These are phyloP conservation scores for Endoconidiophora laricicola DNA, from an alignment of 2,329 filamentous ascomycete genomes.

Conservation along the genomic window DNA sequence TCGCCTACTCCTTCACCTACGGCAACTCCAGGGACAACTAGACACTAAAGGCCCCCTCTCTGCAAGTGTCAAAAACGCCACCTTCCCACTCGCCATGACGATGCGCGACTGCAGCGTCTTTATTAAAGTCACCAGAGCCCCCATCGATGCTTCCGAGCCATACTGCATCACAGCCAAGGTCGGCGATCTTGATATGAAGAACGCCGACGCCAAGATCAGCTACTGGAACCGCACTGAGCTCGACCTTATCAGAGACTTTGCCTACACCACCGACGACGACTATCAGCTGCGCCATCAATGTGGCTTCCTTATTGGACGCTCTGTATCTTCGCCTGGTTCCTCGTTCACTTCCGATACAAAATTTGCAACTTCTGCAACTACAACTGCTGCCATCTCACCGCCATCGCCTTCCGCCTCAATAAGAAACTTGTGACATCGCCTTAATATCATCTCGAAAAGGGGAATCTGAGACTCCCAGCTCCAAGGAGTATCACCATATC, in stretches of 20 bases:
- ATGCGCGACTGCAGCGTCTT: slow-evolving; percentile 65
- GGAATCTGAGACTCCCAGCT: too few species aligned
- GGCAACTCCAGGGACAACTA: slow-evolving; percentile 24
- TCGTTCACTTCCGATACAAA: neutral
- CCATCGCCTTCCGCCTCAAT: too few species aligned
- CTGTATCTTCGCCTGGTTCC: neutral
- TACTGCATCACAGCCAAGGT: slow-evolving; percentile 22
- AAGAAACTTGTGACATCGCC: too few species aligned
- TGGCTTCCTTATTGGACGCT: neutral
- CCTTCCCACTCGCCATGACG: slow-evolving; percentile 59
- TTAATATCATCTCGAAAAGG: too few species aligned
- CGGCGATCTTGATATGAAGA: slow-evolving; percentile 66
- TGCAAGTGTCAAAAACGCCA: slow-evolving; percentile 24
- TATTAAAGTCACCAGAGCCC: slow-evolving; percentile 32
- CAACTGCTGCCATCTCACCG: too few species aligned
- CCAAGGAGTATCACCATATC: too few species aligned
- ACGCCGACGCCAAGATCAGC: slow-evolving; percentile 43
- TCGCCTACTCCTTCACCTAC: slow-evolving; percentile 22
- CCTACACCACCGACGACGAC: slow-evolving; percentile 36
- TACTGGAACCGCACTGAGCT: slow-evolving; percentile 53
- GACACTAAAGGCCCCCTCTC: slow-evolving; percentile 29
- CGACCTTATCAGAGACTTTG: slow-evolving; percentile 47
- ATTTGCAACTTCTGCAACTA: too few species aligned
- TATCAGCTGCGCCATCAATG: slow-evolving; percentile 9
- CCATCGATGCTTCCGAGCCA: slow-evolving; percentile 13